Evolutionary conservation across 2,329 filamentous ascomycete genomes (phyloP).

Genomic region (Trichoderma pleuroti): DNA sequence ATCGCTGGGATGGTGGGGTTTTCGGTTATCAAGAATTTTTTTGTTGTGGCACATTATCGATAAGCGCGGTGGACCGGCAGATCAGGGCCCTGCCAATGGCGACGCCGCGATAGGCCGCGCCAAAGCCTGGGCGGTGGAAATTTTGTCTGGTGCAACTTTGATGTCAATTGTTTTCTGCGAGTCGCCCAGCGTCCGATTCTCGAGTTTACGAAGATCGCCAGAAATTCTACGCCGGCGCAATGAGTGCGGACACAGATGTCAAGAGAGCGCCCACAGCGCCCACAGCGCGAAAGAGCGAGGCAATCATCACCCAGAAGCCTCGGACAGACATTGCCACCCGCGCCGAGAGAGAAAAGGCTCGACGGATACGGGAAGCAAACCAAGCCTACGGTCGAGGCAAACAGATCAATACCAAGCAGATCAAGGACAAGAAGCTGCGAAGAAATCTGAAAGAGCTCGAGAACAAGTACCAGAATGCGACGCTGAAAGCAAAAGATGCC

Average conservation of each 20-base stretch:
- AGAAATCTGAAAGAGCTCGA: constrained; percentile 76
- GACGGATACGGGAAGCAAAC: constrained; percentile 60
- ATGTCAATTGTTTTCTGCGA: background rate
- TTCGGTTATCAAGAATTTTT: constrained; percentile 39
- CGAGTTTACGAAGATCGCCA: background rate
- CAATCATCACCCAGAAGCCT: constrained; percentile 42
- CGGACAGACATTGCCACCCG: constrained; percentile 52
- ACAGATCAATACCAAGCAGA: constrained; percentile 65
- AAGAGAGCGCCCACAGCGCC: constrained; percentile 36
- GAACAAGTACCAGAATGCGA: constrained; percentile 74
- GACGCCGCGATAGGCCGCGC: constrained; percentile 26
- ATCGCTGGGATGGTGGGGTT: constrained; percentile 34
- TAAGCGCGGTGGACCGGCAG: constrained; percentile 24
- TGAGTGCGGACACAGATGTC: constrained; percentile 39
- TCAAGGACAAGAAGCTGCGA: constrained; percentile 88
- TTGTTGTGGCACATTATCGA: constrained; percentile 38
- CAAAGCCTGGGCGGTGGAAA: constrained; percentile 31
- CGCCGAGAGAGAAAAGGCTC: constrained; percentile 48
- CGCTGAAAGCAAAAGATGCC: constrained; percentile 84
- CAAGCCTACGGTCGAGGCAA: constrained; percentile 81
- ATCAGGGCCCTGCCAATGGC: constrained; percentile 26
- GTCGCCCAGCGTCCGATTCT: background rate
- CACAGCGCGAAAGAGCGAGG: constrained; percentile 49
- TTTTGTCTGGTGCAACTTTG: constrained; percentile 30
- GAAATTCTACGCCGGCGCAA: constrained; percentile 23